These are phyloP conservation scores for Boletus subcaerulescens DNA, from an alignment of 768 basidiomycete species.

Conservation along the genomic window DNA sequence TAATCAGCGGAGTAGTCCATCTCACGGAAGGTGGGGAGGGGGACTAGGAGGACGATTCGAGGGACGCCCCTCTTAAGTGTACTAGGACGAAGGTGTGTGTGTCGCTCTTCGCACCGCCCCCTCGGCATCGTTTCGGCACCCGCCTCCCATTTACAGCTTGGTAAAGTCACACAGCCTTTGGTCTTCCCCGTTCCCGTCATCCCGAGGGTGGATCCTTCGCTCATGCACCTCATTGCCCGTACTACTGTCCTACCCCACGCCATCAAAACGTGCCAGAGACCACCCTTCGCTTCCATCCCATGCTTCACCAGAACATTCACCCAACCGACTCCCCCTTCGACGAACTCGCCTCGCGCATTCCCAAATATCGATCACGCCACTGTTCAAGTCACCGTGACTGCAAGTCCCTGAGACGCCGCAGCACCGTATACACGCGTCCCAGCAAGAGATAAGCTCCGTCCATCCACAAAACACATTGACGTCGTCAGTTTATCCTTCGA, in stretches of 20 bases:
- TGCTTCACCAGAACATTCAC: neutral
- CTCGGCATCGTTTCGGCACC: conserved; percentile 10
- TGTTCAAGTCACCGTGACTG: conserved; percentile 8
- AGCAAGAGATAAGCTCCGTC: conserved; percentile 7
- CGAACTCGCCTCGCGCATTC: neutral
- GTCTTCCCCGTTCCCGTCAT: conserved; percentile 4
- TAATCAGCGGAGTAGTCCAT: conserved; percentile 25
- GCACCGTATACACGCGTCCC: conserved; percentile 19
- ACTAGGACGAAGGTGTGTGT: neutral
- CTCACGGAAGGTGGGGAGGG: neutral
- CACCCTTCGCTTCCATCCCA: neutral
- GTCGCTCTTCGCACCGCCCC: conserved; percentile 5
- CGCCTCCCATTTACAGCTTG: conserved; percentile 15
- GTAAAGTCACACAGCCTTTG: neutral
- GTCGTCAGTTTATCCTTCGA: neutral
- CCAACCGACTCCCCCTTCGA: neutral
- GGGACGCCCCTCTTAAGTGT: conserved; percentile 7
- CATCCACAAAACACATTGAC: conserved; percentile 20
- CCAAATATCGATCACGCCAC: conserved; percentile 4
- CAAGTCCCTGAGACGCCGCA: conserved; percentile 27
- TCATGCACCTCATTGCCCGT: no score
- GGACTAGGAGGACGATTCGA: neutral
- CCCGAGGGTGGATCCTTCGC: neutral
- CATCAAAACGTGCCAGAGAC: conserved; percentile 27
- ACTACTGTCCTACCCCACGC: conserved; percentile 17